phyloP scores from a whole-genome alignment of 2,329 filamentous ascomycete genomes.

The Hypoxylon sp. region DNA sequence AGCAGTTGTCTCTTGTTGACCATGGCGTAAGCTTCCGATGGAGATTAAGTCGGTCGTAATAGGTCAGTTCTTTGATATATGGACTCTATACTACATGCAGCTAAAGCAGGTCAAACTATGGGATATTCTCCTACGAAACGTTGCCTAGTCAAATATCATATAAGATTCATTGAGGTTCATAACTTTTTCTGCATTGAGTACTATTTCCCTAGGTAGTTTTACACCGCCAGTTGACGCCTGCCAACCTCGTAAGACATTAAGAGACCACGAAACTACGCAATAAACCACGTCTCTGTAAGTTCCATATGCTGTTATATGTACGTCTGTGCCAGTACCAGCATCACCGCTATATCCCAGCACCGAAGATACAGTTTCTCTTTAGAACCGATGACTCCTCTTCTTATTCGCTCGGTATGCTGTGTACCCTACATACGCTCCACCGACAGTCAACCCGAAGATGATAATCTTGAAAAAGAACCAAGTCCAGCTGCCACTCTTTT shows the following conservation, averaged over 20 bases:
- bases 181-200: conserved; percentile 46
- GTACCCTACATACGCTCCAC: conserved; percentile 86
- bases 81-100: background rate
- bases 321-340: conserved; percentile 33
- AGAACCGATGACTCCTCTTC: conserved; percentile 72
- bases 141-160: background rate
- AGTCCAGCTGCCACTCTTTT: conserved; percentile 68
- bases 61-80: background rate
- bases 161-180: conserved; percentile 24
- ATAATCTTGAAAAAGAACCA: conserved; percentile 85
- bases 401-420: conserved; percentile 82
- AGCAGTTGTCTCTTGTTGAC: conserved; percentile 20
- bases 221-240: conserved; percentile 48
- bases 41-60: background rate
- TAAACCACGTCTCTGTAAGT: conserved; percentile 33
- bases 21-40: conserved; percentile 20
- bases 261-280: conserved; percentile 39
- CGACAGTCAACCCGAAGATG: conserved; percentile 77
- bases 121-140: background rate
- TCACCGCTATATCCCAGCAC: conserved; percentile 17
- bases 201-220: conserved; percentile 51
- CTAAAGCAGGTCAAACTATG: background rate
- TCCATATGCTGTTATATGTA: conserved; percentile 49
- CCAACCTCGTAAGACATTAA: conserved; percentile 45
- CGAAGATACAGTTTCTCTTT: conserved; percentile 40